Evolutionary conservation across 345 rosid genomes (phyloP), one percentile per base, ranked within the genome.

Genomic region (Arabidopsis suecica): DNA sequence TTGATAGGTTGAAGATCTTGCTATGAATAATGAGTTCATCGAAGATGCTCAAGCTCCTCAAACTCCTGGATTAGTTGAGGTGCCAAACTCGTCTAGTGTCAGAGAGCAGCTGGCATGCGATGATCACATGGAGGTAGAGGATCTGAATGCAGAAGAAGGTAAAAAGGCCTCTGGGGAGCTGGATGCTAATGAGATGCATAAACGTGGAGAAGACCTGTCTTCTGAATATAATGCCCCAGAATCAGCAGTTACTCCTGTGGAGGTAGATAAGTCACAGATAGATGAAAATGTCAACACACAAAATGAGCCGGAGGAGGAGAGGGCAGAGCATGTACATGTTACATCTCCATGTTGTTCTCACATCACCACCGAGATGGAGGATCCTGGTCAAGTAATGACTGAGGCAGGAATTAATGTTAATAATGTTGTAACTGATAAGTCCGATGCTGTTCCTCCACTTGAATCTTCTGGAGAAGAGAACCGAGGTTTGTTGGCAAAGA

Each of bases 1-100:
- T 76, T 34, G 69, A 55, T 84, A 93, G 97, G 75, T 76, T 73
- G 91, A 79, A 74, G 85, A 61, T 78, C 76, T 68, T 45, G 73
- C 41, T 63, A 73, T 79, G 77, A 62, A 69, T 80, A 80, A 86
- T 78, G 94, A 89, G 76, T 65, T 66, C 55, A 9, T 59, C 5
- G 98, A 87, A 75, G 86, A 85, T 80, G 95, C 96, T 13, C 89
- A 93, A 81, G 99, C 97, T 79, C 96, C 96, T 57, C 82, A 87
- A 62, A 93, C 99, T 71, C 98, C 99, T 75, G 96, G 93, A 72
- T 79, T 93, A 77, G 84, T 85, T 64, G 87, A 88, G 82, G 96
- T 84, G 83, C 86, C 91, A 72, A 87, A 91, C 73, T 66, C 80
- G 75, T 84, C 89, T 48, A 83, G 78, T 80, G 85, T 82, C 74